Conservation (phyloP, 1,139 yeast species). For the Pichia sp. region DNA sequence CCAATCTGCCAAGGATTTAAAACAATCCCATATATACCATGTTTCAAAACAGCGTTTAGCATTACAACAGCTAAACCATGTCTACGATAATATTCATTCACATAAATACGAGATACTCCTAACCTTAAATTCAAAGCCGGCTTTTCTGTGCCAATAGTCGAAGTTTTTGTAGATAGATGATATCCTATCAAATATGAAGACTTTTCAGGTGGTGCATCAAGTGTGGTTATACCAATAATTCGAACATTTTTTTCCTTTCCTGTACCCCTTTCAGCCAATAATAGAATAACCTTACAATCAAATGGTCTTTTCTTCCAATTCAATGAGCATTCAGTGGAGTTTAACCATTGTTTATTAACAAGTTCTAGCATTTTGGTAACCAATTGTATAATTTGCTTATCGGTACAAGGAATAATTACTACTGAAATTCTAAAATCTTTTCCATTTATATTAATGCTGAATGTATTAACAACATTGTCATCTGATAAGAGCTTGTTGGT, state of each 20-base stretch:
- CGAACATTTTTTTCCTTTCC: conserved; percentile 11
- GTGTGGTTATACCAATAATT: conserved; percentile 50
- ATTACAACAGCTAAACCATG: conserved; percentile 42
- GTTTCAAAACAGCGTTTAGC: conserved; percentile 35
- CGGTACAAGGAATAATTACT: conserved; percentile 28
- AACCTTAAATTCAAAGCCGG: conserved; percentile 27
- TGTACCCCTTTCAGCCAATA: neutral
- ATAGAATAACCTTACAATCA: conserved; percentile 4
- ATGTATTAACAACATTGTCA: neutral
- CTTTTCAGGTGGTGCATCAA: conserved; percentile 29
- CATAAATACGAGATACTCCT: conserved; percentile 65
- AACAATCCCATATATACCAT: conserved; percentile 47
- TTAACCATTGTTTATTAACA: conserved; percentile 10
- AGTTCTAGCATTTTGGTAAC: conserved; percentile 1
- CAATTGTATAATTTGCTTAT: neutral
- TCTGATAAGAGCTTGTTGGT: conserved; percentile 27
- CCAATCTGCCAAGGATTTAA: conserved; percentile 42
- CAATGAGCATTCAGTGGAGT: neutral
- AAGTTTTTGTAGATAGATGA: conserved; percentile 44
- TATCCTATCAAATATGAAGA: conserved; percentile 23
- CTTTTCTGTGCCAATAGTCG: conserved; percentile 32
- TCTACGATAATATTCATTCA: conserved; percentile 50
- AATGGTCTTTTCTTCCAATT: conserved; percentile 6
- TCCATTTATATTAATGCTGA: neutral
- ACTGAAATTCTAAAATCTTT: neutral